Conservation (phyloP, 2,329 filamentous ascomycete species). For the Hypoxylon sp. region DNA sequence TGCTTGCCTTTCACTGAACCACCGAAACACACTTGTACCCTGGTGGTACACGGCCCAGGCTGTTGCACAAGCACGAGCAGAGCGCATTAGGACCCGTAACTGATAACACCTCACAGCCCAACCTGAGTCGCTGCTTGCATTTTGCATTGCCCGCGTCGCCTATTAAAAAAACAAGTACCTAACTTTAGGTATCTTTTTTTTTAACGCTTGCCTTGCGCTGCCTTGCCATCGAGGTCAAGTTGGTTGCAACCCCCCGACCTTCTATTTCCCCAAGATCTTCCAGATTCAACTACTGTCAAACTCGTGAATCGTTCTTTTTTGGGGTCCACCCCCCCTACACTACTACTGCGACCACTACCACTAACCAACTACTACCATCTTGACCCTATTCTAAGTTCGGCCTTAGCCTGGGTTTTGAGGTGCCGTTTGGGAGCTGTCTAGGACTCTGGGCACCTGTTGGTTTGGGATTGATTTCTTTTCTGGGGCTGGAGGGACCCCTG, state of each 20-base stretch:
- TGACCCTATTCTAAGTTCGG: constrained; percentile 39
- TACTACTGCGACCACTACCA: constrained; percentile 19
- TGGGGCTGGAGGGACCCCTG: constrained; percentile 38
- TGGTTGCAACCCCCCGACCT: constrained; percentile 42
- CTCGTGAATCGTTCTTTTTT: constrained; percentile 39
- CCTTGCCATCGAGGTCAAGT: constrained; percentile 37
- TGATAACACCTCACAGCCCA: constrained; percentile 47
- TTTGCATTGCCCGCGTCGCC: constrained; percentile 40
- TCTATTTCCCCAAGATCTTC: constrained; percentile 46
- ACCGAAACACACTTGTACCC: constrained; percentile 41
- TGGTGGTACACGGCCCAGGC: constrained; percentile 30
- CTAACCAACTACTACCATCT: constrained; percentile 4
- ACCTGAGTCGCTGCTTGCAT: constrained; percentile 33
- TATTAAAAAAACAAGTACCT: constrained; percentile 29
- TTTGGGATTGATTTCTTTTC: constrained; percentile 46
- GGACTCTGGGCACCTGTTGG: constrained; percentile 35
- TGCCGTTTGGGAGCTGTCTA: constrained; percentile 31
- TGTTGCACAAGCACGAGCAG: constrained; percentile 43
- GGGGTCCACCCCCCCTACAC: constrained; percentile 27
- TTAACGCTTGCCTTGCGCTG: constrained; percentile 33
- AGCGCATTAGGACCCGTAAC: constrained; percentile 43
- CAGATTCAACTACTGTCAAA: constrained; percentile 41
- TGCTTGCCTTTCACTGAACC: constrained; percentile 36
- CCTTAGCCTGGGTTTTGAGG: constrained; percentile 31
- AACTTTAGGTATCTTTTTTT: constrained; percentile 26